Percentiles rank a stretch among this genome's conserved stretches.
Conservation (phyloP, 2,329 filamentous ascomycete genomes). For the Raffaelea albimanens region DNA sequence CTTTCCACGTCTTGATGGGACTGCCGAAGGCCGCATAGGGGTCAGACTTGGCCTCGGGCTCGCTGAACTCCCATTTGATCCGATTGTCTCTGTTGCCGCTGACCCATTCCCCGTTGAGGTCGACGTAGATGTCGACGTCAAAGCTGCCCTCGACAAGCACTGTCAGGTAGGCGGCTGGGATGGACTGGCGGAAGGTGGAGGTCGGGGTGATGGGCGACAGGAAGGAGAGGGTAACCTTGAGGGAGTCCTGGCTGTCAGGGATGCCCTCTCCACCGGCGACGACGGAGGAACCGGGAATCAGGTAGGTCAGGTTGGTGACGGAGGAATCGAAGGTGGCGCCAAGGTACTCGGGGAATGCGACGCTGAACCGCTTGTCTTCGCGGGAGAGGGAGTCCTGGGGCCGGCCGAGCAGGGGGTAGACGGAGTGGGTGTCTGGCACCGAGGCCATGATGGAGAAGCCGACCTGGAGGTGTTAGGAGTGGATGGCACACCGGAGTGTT, state of each 20-base stretch:
- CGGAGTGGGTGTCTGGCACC: conserved; percentile 28
- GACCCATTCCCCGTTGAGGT: conserved; percentile 71
- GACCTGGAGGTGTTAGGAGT: conserved; percentile 22
- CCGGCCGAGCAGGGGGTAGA: conserved; percentile 42
- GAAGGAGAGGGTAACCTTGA: conserved; percentile 40
- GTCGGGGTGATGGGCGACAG: conserved; percentile 74
- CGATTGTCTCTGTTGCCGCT: conserved; percentile 62
- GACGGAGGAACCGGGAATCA: conserved; percentile 18
- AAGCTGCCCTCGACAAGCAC: conserved; percentile 59
- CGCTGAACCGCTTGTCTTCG: conserved; percentile 23
- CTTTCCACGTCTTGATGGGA: conserved; percentile 55
- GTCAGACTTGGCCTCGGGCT: conserved; percentile 24
- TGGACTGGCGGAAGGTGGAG: conserved; percentile 68
- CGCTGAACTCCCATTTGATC: conserved; percentile 59
- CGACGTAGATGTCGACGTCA: conserved; percentile 55
- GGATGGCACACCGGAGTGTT: neutral
- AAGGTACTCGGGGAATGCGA: conserved; percentile 27
- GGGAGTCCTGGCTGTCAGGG: conserved; percentile 15
- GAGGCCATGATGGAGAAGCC: conserved; percentile 41
- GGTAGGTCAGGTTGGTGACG: conserved; percentile 29
- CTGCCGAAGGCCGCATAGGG: conserved; percentile 4
- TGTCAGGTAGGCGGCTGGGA: conserved; percentile 74
- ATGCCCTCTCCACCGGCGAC: conserved; percentile 11
- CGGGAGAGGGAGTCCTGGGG: conserved; percentile 37
- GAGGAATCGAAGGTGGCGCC: conserved; percentile 16